Base-by-base conservation (phyloP, 768 basidiomycete genomes). In the Russula griseocarnosa region DNA sequence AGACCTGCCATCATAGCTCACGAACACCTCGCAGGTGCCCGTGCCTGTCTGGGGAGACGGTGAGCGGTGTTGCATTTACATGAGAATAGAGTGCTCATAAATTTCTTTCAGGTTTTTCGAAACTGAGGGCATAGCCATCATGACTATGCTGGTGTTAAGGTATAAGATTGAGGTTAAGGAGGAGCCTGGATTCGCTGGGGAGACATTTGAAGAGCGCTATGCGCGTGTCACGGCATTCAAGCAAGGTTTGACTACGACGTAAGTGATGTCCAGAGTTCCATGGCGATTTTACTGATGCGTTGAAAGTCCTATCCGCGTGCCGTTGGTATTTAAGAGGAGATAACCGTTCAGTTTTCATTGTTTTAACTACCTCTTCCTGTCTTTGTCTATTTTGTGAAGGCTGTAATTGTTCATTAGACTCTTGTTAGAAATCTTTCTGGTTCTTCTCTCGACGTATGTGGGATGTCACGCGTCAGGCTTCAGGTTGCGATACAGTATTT, bases 101-200 rank as follows among this genome's bases (percentile, higher is more conserved):
- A 11, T 36, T 36, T 5, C 11, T 36, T 14, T 13, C 36, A 36
- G 36, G 36, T 36, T 82, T 66, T 76, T 76, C 26, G 82, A 84
- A 70, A 79, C 79, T 0, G 80, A 82, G 66, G 78, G 75, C 34
- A 73, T 81, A 47, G 81, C 79, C 0, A 73, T 77, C 52, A 69
- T 84, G 28, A 78, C 79, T 5, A 75, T 79, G 73, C 67, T 84
- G 22, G 69, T 83, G 7, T 75, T 73, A 10, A 72, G 67, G 36
- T 83, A 81, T 67, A 79, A 75, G 60, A 76, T 83, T 51, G 74
- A 77, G 52, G 64, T 83, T 36, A 81, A 81, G 63, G 80, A 82
- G 36, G 82, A 84, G 55, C 77, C 64, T 74, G 72, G 80, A 61
- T 82, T 79, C 66, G 73, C 74, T 0, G 62, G 69, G 18, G 81